Evolutionary conservation across 345 rosid species (phyloP), one percentile per base, ranked within the genome.

Genomic region (Dovyalis caffra): DNA sequence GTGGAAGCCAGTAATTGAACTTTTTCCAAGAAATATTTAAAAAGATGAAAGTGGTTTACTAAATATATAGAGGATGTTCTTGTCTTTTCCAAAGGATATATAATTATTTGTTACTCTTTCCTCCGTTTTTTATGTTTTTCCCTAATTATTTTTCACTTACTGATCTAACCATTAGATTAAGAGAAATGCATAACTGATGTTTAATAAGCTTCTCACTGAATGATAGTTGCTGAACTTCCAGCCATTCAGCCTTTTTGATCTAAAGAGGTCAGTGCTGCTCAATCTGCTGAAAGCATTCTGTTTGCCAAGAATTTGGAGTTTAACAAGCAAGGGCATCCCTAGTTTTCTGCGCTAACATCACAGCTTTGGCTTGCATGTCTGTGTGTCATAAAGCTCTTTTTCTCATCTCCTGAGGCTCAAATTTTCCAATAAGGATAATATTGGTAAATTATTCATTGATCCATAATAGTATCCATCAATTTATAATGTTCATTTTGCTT

Each of bases 181-280:
- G 10, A 23, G 32, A 25, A 67, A 10, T 12, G 0, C 18, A 67
- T 64, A 7, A 16, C 53, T 31, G 34, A 21, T 7, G 5, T 51
- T 31, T 53, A 58, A 18, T 49, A 6, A 29, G 12, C 53, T 34
- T 23, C 26, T 51, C 20, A 5, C 29, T 33, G 62, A 56, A 9
- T n/a, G n/a, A 70, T 57, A 21, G 18, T 67, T 25, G 29, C 9
- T 28, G 16, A 57, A 38, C 43, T 25, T 77, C 37, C 71, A 38
- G 73, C 73, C 72, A 68, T 64, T 78, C 73, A 72, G 23, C 15
- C 7, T 40, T 63, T 58, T 60, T 37, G 43, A 32, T 38, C 53
- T 66, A 60, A 64, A 33, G 32, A 38, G 35, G 68, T n/a, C n/a
- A n/a, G n/a, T 66, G 69, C 73, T 62, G 71, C 68, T 45, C 56